Evolutionary conservation across 192 early-diverging fungal species (phyloP).

Genomic region (Entrophospora sp.): DNA sequence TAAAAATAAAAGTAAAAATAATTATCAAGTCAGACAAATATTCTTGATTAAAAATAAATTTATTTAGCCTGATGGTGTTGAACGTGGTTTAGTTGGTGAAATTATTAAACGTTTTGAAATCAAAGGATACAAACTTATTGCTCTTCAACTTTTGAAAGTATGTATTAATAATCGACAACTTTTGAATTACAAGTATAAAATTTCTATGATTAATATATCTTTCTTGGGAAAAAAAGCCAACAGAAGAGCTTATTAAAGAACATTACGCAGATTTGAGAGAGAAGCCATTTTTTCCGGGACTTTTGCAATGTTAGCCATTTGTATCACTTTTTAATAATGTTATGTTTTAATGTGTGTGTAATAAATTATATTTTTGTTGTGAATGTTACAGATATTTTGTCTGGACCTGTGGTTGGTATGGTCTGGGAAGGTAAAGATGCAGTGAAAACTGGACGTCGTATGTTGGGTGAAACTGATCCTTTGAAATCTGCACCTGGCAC

Average conservation of each 20-base stretch:
- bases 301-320: conserved; percentile 52
- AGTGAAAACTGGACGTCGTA: conserved; percentile 82
- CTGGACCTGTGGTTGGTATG: conserved; percentile 93
- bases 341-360: no score
- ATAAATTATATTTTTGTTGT: neutral
- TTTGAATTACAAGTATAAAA: no score
- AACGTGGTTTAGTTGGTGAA: conserved; percentile 83
- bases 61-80: conserved; percentile 39
- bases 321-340: no score
- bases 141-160: conserved; percentile 61
- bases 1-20: neutral
- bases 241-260: conserved; percentile 41
- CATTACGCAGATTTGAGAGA: conserved; percentile 77
- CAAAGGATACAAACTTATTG: conserved; percentile 83
- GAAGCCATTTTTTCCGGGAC: conserved; percentile 86
- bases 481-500: conserved; percentile 80
- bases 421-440: conserved; percentile 86
- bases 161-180: neutral
- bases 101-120: conserved; percentile 90
- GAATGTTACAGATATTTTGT: conserved; percentile 59
- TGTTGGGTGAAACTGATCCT: conserved; percentile 91
- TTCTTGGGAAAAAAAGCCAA: no score
- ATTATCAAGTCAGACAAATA: neutral
- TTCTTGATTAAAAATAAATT: neutral
- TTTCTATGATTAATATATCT: no score